phyloP scores from a whole-genome alignment of 331 rosid genomes.

The Cydonia oblonga region DNA sequence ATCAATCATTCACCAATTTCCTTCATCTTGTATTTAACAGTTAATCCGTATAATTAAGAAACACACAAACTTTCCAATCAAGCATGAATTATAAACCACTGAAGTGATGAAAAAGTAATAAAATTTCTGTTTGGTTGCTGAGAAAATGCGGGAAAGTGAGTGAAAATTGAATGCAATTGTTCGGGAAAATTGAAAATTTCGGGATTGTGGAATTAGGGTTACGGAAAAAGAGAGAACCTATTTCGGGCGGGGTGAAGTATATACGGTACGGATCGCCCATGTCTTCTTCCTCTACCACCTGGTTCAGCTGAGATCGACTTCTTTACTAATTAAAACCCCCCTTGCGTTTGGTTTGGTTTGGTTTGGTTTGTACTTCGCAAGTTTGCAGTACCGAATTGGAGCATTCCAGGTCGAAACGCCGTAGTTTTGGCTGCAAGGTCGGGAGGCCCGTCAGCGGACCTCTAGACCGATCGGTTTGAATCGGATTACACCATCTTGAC shows the following conservation, averaged over 20 bases:
- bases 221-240: constrained; percentile 17
- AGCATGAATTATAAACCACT: not conserved
- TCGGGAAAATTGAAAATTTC: not conserved
- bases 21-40: not conserved
- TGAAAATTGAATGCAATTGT: no score
- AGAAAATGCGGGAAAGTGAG: not conserved
- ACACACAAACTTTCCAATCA: not conserved
- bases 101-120: not conserved
- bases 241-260: constrained; percentile 19
- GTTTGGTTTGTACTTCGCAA: not conserved
- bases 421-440: not conserved
- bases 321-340: not conserved
- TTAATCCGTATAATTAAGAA: not conserved
- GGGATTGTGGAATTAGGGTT: not conserved
- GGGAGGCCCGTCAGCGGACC: no score
- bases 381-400: not conserved
- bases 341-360: no score
- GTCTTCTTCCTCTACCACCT: not conserved
- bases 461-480: no score
- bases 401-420: not conserved
- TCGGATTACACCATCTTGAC: no score
- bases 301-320: not conserved
- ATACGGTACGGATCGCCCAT: constrained; percentile 52
- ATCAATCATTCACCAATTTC: not conserved
- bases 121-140: not conserved